Conservation (phyloP, 2,329 filamentous ascomycete genomes). For the Aspergillus ibericus region DNA sequence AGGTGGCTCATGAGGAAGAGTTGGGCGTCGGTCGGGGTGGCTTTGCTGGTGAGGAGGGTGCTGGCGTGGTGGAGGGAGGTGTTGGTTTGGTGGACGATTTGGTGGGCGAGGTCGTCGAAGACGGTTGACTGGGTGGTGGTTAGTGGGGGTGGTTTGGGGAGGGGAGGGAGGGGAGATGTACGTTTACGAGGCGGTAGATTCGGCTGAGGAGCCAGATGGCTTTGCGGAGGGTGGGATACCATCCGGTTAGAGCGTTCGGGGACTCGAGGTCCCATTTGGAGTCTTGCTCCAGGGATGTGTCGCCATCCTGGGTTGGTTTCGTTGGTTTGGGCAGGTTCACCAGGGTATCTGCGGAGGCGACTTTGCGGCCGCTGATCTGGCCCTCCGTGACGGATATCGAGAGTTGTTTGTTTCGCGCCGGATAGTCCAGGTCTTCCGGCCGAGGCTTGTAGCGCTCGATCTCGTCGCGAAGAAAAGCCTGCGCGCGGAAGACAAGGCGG, state of each 20-base stretch:
- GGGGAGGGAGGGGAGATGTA: slow-evolving; percentile 28
- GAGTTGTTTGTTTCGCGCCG: slow-evolving; percentile 51
- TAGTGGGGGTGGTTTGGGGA: slow-evolving; percentile 10
- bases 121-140: slow-evolving; percentile 56
- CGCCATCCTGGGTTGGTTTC: slow-evolving; percentile 53
- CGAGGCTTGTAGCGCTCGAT: slow-evolving; percentile 67
- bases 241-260: slow-evolving; percentile 58
- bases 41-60: slow-evolving; percentile 64
- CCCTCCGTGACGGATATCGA: slow-evolving; percentile 42
- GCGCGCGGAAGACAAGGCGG: slow-evolving; percentile 64
- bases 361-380: slow-evolving; percentile 57
- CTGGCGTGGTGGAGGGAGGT: slow-evolving; percentile 77
- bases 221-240: slow-evolving; percentile 67
- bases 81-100: slow-evolving; percentile 88
- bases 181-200: slow-evolving; percentile 69
- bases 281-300: slow-evolving; percentile 44
- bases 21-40: slow-evolving; percentile 70
- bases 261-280: slow-evolving; percentile 56
- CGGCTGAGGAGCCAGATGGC: slow-evolving; percentile 68
- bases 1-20: slow-evolving; percentile 95
- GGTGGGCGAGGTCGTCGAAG: slow-evolving; percentile 71
- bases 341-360: slow-evolving; percentile 40
- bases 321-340: slow-evolving; percentile 51
- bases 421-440: slow-evolving; percentile 65
- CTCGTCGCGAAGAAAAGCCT: slow-evolving; percentile 63